These are phyloP conservation scores for Botryotinia narcissicola DNA, from an alignment of 2,329 filamentous ascomycete species.

Conservation along the genomic window DNA sequence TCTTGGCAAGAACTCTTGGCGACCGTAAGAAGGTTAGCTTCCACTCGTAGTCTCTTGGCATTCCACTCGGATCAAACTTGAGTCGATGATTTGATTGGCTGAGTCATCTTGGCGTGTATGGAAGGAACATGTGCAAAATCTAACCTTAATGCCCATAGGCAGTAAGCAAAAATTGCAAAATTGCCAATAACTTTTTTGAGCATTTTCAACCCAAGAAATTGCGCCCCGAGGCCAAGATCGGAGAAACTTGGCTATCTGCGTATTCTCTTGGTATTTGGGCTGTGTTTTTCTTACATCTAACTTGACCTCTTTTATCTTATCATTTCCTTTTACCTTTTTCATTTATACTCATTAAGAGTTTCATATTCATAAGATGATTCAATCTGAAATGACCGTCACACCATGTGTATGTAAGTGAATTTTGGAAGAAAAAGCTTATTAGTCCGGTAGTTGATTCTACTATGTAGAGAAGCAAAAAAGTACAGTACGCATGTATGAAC, in stretches of 20 bases:
- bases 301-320: background rate
- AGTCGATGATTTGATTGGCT: background rate
- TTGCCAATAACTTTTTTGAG: background rate
- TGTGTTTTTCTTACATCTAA: conserved; percentile 2
- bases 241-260: conserved; percentile 19
- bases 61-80: conserved; percentile 13
- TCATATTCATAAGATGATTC: background rate
- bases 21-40: background rate
- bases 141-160: background rate
- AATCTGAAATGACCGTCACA: background rate
- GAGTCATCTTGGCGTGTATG: background rate
- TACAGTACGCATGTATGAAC: too few species aligned
- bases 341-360: background rate
- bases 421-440: background rate
- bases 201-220: conserved; percentile 15
- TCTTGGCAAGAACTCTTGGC: conserved; percentile 12
- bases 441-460: background rate
- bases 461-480: background rate
- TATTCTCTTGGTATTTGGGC: conserved; percentile 16
- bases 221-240: conserved; percentile 22
- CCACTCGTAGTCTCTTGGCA: conserved; percentile 20
- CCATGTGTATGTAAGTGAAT: background rate
- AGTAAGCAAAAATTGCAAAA: background rate
- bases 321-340: background rate
- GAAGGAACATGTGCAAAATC: background rate